Evolutionary conservation across 192 early-diverging fungal species (phyloP).

Genomic region (Entomortierella lignicola): DNA sequence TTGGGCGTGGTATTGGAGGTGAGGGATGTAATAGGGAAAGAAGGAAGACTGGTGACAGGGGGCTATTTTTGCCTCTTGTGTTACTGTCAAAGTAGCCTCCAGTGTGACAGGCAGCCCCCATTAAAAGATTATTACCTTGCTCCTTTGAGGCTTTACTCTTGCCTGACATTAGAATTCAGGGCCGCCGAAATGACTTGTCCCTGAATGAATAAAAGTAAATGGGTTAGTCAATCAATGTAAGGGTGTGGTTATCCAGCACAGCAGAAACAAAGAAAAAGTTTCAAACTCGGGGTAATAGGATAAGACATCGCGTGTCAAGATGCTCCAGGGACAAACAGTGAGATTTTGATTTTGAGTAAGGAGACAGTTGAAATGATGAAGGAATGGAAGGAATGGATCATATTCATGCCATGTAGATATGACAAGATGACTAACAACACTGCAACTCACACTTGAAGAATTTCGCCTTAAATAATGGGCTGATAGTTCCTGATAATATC

Average conservation of each 20-base stretch:
- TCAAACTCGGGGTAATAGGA: neutral
- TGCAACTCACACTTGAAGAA: no score
- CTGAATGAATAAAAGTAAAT: conserved; percentile 2
- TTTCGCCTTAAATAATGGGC: no score
- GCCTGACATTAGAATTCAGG: conserved; percentile 53
- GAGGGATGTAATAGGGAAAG: no score
- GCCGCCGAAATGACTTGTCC: conserved; percentile 23
- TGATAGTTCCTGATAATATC: no score
- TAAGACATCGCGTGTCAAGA: neutral
- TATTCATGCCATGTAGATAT: no score
- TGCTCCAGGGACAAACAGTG: neutral
- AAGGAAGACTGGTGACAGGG: no score
- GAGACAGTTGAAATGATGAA: neutral
- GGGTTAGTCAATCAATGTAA: no score
- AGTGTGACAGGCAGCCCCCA: neutral
- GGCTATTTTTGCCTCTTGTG: neutral
- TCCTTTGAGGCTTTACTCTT: conserved; percentile 53
- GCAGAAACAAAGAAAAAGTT: neutral
- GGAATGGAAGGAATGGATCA: no score
- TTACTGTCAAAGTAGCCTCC: neutral
- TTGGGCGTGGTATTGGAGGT: no score
- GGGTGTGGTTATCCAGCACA: no score
- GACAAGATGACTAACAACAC: no score
- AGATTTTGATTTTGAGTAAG: neutral
- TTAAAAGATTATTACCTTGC: conserved; percentile 23